Evolutionary conservation across 2,329 filamentous ascomycete species (phyloP).

Genomic region (Fusarium sp.): DNA sequence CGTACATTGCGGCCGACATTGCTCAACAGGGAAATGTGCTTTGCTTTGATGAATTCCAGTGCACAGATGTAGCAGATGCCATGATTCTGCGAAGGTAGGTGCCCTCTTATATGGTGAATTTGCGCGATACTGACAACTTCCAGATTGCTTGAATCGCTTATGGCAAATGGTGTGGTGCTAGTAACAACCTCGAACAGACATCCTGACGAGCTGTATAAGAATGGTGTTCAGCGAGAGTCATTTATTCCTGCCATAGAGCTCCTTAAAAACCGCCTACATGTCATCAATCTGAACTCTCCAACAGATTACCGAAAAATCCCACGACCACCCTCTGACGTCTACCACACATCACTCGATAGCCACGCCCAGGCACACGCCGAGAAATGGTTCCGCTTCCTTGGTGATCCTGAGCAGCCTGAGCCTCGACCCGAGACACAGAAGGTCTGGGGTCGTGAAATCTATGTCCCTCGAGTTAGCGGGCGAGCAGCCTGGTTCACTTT

Average conservation of each 20-base stretch:
- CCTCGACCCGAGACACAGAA: conserved; percentile 84
- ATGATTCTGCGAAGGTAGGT: conserved; percentile 89
- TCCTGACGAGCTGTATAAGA: conserved; percentile 96
- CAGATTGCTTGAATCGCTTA: conserved; percentile 87
- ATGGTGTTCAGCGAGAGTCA: conserved; percentile 94
- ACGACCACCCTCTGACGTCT: conserved; percentile 91
- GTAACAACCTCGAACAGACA: conserved; percentile 98
- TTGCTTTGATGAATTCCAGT: conserved; percentile 99
- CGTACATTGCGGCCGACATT: conserved; percentile 95
- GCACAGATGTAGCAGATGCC: conserved; percentile 97
- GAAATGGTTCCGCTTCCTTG: conserved; percentile 96
- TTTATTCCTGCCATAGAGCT: conserved; percentile 97
- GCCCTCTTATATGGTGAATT: neutral
- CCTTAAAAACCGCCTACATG: conserved; percentile 84
- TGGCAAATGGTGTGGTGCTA: conserved; percentile 96
- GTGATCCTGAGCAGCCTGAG: conserved; percentile 81
- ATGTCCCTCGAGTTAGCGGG: conserved; percentile 89
- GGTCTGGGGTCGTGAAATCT: conserved; percentile 94
- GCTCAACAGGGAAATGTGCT: conserved; percentile 87
- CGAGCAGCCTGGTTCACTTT: conserved; percentile 93
- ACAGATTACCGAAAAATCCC: conserved; percentile 99
- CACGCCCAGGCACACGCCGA: conserved; percentile 86
- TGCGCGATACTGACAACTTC: conserved; percentile 29
- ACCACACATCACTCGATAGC: conserved; percentile 88
- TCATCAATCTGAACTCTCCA: conserved; percentile 94